Evolutionary conservation across 352 stramenopile species (phyloP).

Genomic region (Pythium volutum): DNA sequence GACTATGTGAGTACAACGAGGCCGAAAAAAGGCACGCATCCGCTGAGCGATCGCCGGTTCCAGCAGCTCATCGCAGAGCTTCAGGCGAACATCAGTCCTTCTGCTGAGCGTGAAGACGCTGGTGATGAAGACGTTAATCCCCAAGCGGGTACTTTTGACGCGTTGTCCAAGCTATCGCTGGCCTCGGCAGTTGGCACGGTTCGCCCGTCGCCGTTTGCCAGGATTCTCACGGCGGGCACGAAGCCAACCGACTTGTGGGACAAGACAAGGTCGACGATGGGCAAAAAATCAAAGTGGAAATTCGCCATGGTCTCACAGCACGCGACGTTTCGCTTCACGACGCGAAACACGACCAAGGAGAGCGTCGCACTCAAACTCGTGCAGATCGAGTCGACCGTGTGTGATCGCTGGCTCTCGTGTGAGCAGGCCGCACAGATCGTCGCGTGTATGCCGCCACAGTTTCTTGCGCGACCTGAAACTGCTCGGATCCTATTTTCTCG

Average conservation of each 20-base stretch:
- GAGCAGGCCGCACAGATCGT: slow-evolving; percentile 70
- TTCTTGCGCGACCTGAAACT: slow-evolving; percentile 60
- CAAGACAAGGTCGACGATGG: slow-evolving; percentile 39
- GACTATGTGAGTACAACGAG: slow-evolving; percentile 88
- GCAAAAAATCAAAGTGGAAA: slow-evolving; percentile 38
- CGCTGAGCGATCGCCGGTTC: slow-evolving; percentile 68
- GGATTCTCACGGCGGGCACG: slow-evolving; percentile 9
- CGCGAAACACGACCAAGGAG: slow-evolving; percentile 48
- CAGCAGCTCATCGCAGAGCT: slow-evolving; percentile 70
- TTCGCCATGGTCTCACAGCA: slow-evolving; percentile 31
- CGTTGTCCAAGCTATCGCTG: not conserved
- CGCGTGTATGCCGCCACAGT: slow-evolving; percentile 61
- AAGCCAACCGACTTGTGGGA: slow-evolving; percentile 50
- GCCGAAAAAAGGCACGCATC: slow-evolving; percentile 52
- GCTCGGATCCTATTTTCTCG: slow-evolving; percentile 70
- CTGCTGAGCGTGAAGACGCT: not conserved
- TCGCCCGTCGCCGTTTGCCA: not conserved
- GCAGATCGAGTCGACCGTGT: slow-evolving; percentile 77
- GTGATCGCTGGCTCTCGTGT: slow-evolving; percentile 72
- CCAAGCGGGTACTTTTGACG: not conserved
- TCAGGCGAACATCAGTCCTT: slow-evolving; percentile 30
- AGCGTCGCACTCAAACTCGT: slow-evolving; percentile 75
- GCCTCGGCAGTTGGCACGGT: not conserved
- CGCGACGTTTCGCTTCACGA: slow-evolving; percentile 45
- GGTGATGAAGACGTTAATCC: not conserved